Evolutionary conservation across 345 rosid genomes (phyloP).

Genomic region (Rhodamnia rubescens): DNA sequence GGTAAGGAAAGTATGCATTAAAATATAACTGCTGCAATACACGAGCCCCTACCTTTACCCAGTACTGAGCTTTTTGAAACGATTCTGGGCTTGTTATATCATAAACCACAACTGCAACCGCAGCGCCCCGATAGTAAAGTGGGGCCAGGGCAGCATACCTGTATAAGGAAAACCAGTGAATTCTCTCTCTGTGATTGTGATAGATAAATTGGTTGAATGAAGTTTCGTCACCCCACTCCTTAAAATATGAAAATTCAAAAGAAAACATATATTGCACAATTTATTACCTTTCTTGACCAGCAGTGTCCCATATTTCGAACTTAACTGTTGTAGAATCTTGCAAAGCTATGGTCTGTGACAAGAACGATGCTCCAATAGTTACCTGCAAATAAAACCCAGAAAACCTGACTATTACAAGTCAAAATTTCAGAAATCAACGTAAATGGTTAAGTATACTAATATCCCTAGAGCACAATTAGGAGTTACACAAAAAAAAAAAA

Average conservation of each 20-base stretch:
- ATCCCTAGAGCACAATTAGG: not conserved
- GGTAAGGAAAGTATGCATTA: not conserved
- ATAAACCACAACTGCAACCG: conserved; percentile 87
- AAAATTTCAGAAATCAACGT: not conserved
- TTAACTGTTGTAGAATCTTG: conserved; percentile 95
- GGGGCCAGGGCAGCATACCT: conserved; percentile 99
- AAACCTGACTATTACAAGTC: not conserved
- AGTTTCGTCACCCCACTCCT: not conserved
- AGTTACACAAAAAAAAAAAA: not conserved
- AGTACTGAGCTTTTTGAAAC: conserved; percentile 83
- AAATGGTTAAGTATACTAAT: not conserved
- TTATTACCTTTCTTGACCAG: conserved; percentile 93
- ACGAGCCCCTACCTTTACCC: conserved; percentile 72
- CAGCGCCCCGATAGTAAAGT: conserved; percentile 96
- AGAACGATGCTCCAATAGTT: conserved; percentile 94
- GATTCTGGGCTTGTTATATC: conserved; percentile 95
- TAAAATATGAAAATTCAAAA: not conserved
- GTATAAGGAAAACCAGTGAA: not conserved
- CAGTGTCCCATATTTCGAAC: conserved; percentile 99
- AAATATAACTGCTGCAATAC: not conserved
- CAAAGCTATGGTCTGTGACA: conserved; percentile 93
- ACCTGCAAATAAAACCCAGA: conserved; percentile 43
- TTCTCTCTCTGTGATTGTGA: not conserved
- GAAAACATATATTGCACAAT: not conserved
- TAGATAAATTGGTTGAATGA: not conserved